phyloP scores from a whole-genome alignment of 805 yeast genomes.

The Candida incommunis region DNA sequence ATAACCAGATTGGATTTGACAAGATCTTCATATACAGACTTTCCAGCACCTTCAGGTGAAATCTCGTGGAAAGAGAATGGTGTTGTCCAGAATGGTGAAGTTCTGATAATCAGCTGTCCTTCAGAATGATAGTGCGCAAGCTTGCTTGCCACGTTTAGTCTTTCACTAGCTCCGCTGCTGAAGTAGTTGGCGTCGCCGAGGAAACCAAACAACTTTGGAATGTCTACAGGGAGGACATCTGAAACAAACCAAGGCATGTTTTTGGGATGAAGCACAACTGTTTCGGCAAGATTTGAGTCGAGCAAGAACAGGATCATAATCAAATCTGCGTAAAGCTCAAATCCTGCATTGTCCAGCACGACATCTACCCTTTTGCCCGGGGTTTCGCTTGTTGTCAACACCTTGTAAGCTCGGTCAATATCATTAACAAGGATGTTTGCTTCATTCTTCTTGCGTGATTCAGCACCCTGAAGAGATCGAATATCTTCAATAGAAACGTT shows the following conservation, averaged over 20 bases:
- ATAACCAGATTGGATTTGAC: constrained; percentile 48
- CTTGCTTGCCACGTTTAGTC: constrained; percentile 34
- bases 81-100: constrained; percentile 79
- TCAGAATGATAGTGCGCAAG: constrained; percentile 29
- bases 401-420: constrained; percentile 49
- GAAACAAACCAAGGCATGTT: constrained; percentile 95
- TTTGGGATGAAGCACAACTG: constrained; percentile 74
- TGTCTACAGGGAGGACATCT: constrained; percentile 82
- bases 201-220: constrained; percentile 41
- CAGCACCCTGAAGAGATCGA: constrained; percentile 81
- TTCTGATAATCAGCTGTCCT: constrained; percentile 37
- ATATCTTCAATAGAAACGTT: constrained; percentile 63
- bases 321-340: constrained; percentile 84
- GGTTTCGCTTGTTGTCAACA: constrained; percentile 8
- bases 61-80: constrained; percentile 65
- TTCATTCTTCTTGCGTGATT: constrained; percentile 69
- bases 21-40: constrained; percentile 46
- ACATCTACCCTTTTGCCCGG: constrained; percentile 49
- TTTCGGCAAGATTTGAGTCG: constrained; percentile 50
- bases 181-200: constrained; percentile 39
- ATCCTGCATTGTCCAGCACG: constrained; percentile 87
- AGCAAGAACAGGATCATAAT: constrained; percentile 50
- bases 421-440: constrained; percentile 69
- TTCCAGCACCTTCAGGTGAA: constrained; percentile 42
- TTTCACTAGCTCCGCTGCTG: constrained; percentile 29